Conservation (phyloP, 2,329 filamentous ascomycete genomes). For the Nemania serpens region DNA sequence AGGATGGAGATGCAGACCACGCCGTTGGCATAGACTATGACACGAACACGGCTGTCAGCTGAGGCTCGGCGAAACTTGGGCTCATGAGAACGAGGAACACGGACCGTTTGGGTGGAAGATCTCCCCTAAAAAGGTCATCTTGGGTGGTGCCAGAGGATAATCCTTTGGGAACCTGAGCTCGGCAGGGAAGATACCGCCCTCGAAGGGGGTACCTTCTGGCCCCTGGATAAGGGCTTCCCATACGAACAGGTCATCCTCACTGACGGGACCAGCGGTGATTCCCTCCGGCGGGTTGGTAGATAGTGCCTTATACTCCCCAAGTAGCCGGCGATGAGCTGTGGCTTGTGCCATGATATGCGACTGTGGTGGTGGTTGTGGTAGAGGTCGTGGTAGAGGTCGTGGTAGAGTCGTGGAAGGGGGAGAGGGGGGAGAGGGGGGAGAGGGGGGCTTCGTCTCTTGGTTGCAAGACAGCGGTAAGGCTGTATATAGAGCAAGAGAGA, state of each 20-base stretch:
- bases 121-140: conserved; percentile 92
- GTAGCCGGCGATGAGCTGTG: conserved; percentile 77
- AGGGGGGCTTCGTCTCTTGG: too few species aligned
- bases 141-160: conserved; percentile 94
- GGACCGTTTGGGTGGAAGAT: conserved; percentile 96
- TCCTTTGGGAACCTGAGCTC: conserved; percentile 95
- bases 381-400: background rate
- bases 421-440: background rate
- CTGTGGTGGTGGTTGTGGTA: background rate
- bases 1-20: conserved; percentile 98
- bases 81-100: background rate
- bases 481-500: too few species aligned
- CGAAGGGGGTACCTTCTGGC: conserved; percentile 93
- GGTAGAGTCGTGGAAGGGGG: too few species aligned
- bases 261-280: conserved; percentile 91
- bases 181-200: conserved; percentile 93
- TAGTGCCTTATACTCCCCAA: conserved; percentile 94
- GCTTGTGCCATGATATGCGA: conserved; percentile 56
- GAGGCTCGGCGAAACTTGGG: background rate
- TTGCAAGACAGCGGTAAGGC: too few species aligned
- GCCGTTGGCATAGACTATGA: conserved; percentile 82
- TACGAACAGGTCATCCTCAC: conserved; percentile 91
- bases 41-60: conserved; percentile 5
- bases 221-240: conserved; percentile 98
- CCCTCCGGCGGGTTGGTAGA: conserved; percentile 96